A percentile compares a stretch with the other conserved stretches of the same genome.
These are phyloP conservation scores for Neoscytalidium dimidiatum DNA, from an alignment of 2,329 filamentous ascomycete genomes.

Conservation along the genomic window DNA sequence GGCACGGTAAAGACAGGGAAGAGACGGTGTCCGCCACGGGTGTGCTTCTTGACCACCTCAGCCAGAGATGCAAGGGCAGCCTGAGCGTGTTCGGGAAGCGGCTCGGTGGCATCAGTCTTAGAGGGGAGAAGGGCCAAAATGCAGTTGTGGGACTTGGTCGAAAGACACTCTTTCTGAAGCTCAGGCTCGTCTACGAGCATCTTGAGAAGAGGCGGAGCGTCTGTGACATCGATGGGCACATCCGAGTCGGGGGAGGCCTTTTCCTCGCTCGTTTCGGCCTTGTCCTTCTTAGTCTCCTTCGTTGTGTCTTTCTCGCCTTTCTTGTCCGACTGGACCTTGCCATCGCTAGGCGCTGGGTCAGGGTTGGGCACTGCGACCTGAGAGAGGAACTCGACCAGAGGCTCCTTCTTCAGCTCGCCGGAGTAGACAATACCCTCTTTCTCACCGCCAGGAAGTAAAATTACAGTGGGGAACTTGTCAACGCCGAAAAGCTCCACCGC, in stretches of 20 bases:
- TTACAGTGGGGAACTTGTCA: constrained; percentile 73
- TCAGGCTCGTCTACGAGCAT: constrained; percentile 64
- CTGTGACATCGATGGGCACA: constrained; percentile 54
- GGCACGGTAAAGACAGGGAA: constrained; percentile 85
- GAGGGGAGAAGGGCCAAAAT: constrained; percentile 69
- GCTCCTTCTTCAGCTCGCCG: constrained; percentile 82
- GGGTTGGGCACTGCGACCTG: constrained; percentile 78
- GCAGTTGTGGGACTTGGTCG: constrained; percentile 76
- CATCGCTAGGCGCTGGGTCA: constrained; percentile 61
- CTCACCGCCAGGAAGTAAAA: constrained; percentile 73
- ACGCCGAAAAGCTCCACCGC: constrained; percentile 75
- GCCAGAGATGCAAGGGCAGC: constrained; percentile 63
- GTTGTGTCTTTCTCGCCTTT: constrained; percentile 42
- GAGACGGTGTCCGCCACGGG: constrained; percentile 63
- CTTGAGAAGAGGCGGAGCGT: constrained; percentile 61
- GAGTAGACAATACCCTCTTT: constrained; percentile 72
- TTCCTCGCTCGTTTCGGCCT: constrained; percentile 52
- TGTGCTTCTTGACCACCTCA: constrained; percentile 75
- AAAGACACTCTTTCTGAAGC: constrained; percentile 72
- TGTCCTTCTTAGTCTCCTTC: constrained; percentile 42
- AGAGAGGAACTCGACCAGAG: constrained; percentile 79
- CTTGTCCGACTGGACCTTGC: constrained; percentile 49
- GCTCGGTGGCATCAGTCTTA: constrained; percentile 31
- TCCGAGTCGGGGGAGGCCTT: constrained; percentile 41
- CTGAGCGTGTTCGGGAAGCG: constrained; percentile 41